These are phyloP conservation scores for Sclerotinia borealis DNA, from an alignment of 2,329 filamentous ascomycete species.

Conservation along the genomic window DNA sequence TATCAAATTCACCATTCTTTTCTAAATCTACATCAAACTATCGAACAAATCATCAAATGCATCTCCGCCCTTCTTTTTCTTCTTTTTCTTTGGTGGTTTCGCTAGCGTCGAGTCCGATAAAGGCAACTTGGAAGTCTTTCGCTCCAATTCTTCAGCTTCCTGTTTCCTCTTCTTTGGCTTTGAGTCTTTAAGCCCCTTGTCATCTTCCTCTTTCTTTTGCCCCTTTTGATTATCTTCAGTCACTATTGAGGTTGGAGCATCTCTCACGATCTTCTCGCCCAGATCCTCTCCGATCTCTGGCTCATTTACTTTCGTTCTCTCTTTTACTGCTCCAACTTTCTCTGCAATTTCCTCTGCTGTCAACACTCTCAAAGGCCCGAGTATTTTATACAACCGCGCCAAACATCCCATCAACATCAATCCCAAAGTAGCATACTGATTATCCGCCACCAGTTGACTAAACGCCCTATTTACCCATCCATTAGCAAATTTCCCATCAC, in stretches of 20 bases:
- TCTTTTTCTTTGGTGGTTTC: constrained; percentile 47
- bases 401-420: constrained; percentile 61
- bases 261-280: constrained; percentile 33
- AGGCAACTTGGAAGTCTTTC: background rate
- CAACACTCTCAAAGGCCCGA: constrained; percentile 33
- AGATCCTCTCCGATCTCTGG: constrained; percentile 18
- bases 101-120: constrained; percentile 26
- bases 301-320: background rate
- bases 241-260: constrained; percentile 9
- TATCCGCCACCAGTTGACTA: constrained; percentile 63
- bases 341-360: constrained; percentile 15
- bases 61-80: constrained; percentile 54
- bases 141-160: constrained; percentile 4
- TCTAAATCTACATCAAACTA: constrained; percentile 40
- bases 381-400: constrained; percentile 48
- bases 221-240: constrained; percentile 1
- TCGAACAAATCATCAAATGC: constrained; percentile 71
- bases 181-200: constrained; percentile 10
- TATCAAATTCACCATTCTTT: background rate
- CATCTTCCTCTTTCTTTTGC: background rate
- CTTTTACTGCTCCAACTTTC: background rate
- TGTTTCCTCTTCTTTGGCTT: constrained; percentile 26
- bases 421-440: constrained; percentile 66
- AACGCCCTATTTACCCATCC: constrained; percentile 48
- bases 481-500: constrained; percentile 19